Evolutionary conservation across 148 eudicot species (phyloP).

Genomic region (Spergularia bocconei): DNA sequence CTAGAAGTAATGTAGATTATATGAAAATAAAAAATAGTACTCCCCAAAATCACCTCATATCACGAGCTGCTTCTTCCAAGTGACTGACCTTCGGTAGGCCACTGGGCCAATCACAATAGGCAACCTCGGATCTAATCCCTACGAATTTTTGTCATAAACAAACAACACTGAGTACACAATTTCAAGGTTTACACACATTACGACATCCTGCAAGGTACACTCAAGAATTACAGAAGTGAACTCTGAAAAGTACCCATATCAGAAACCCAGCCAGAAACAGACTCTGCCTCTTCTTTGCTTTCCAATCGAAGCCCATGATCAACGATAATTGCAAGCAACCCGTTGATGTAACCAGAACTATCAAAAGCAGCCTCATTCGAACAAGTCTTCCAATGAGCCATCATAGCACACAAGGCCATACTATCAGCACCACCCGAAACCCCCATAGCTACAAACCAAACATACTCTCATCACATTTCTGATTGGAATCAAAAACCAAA

Average conservation of each 20-base stretch:
- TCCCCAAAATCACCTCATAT: conserved; percentile 55
- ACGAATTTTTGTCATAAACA: conserved; percentile 41
- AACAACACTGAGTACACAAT: conserved; percentile 1
- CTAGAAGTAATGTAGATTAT: background rate
- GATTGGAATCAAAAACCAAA: background rate
- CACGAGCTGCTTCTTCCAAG: conserved; percentile 92
- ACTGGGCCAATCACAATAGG: conserved; percentile 66
- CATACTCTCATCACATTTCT: background rate
- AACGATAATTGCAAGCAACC: conserved; percentile 78
- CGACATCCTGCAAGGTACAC: conserved; percentile 9
- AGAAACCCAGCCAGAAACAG: conserved; percentile 55
- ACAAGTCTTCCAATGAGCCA: conserved; percentile 70
- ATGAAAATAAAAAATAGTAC: background rate
- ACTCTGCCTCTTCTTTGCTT: conserved; percentile 72
- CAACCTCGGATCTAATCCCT: conserved; percentile 85
- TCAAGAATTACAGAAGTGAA: background rate
- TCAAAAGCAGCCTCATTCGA: conserved; percentile 27
- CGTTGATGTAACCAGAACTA: conserved; percentile 50
- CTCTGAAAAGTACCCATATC: conserved; percentile 56
- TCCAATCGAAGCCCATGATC: conserved; percentile 90
- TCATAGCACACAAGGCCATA: conserved; percentile 73
- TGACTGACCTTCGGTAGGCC: conserved; percentile 80
- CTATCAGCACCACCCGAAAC: conserved; percentile 99
- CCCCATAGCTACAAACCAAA: conserved; percentile 61
- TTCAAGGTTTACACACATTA: background rate